Base-by-base conservation (phyloP, 2,329 filamentous ascomycete species). In the Colletotrichum navitas region DNA sequence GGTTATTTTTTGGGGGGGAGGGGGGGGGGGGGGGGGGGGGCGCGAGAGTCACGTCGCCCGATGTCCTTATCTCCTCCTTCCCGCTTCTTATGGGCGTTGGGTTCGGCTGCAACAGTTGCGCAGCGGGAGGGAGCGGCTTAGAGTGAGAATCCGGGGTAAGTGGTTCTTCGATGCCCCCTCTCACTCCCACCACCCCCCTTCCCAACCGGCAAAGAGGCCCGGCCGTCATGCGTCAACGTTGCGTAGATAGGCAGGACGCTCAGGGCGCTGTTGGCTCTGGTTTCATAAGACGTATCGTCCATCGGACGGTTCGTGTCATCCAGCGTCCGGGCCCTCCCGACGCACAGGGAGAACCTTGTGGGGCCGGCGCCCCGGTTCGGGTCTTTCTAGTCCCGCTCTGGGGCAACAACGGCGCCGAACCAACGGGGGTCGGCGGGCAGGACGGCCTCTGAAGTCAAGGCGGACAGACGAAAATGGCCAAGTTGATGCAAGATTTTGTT, bases 281-380 rank as follows among this genome's bases (percentile, higher is more conserved):
- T 65, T 65, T 65, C 63, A 59, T 59, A 7, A 47, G 45, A 47
- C 7, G 63, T 49, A n/a, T n/a, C 47, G 43, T 43, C 45, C 41
- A 26, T 51, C 29, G 24, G 60, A 51, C 32, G 18, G n/a, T 26
- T 34, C 16, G 32, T 52, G 45, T 41, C 29, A n/a, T 34, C 43
- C 34, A n/a, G 60, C n/a, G 34, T 21, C 47, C 39, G 16, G 34
- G 24, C 32, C 3, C 2, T 18, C 43, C n/a, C 45, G 60, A 47
- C 45, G 34, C 60, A n/a, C 47, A 16, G 45, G 21, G 45, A 47
- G 45, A 45, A 10, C 5, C 7, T 29, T 49, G 45, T 63, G 60
- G 60, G 60, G 60, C 60, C 47, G 60, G 3, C 6, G 16, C 43
- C 34, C 43, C 21, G 45, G 45, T n/a, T 47, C 7, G 21, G n/a